Evolutionary conservation across 2,329 filamentous ascomycete species (phyloP), one percentile per base, ranked within the genome.

Genomic region (Teratosphaeria destructans): DNA sequence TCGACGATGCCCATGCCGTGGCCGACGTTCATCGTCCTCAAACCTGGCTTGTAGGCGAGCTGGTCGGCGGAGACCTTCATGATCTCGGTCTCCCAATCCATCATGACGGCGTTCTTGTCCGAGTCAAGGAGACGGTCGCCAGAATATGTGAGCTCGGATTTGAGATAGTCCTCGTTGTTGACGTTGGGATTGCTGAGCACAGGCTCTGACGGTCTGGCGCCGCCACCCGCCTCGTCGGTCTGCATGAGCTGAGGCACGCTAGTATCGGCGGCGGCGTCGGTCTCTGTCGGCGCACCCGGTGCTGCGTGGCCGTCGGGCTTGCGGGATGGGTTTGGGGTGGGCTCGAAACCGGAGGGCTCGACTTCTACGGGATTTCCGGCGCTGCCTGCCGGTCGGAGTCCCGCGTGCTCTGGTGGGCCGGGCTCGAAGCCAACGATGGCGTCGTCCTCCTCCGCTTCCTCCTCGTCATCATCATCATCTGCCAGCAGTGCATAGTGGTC

Each of bases 401-500:
- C 64, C 60, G 53, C 58, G 57, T 23, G 63, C 65, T 66, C 32
- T 34, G 57, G 52, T 23, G 58, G 58, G 14, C 39, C 55, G 4
- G 70, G 70, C 54, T 73, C 71, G 56, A 72, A 70, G 27, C 71
- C 71, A 3, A 69, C 64, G 54, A 73, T 73, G 26, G 64, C 65
- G 19, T 71, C 69, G 19, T 71, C 69, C 26, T 68, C 63, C 4
- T 64, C 61, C n/a, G 64, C 61, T 27, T 79, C 77, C 0, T 79
- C 78, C 1, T 77, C 78, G 14, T 79, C 79, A 14, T 80, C 81
- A 35, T 77, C 81, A 0, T 76, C 80, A 3, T 84, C 87, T 1
- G 77, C 81, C 5, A 96, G 78, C 70, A 80, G 78, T 74, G 93
- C 86, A 69, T 95, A 97, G 14, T 85, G 87, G 54, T 92, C 90